Evolutionary conservation across 441 rosid species (phyloP).

Genomic region (Adansonia gregorii): DNA sequence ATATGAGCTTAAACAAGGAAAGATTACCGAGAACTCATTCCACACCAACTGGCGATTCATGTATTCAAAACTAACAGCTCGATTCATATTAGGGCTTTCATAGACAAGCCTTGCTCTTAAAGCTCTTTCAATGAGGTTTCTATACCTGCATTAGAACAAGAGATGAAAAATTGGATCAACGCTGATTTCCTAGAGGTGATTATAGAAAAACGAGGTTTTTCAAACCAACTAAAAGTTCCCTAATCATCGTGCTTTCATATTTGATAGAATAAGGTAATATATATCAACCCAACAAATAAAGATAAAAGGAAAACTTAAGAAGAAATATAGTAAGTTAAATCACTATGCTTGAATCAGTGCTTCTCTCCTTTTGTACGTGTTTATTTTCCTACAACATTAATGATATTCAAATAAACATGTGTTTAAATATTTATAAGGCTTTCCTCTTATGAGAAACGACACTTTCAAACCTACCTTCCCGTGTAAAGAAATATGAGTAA

Average conservation of each 20-base stretch:
- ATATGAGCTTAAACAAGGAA: conserved; percentile 9
- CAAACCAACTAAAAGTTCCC: conserved; percentile 11
- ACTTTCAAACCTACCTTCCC: conserved; percentile 63
- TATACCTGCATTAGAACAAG: conserved; percentile 60
- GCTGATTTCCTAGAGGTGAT: not conserved
- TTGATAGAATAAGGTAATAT: not conserved
- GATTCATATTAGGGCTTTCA: conserved; percentile 86
- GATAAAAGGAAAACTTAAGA: not conserved
- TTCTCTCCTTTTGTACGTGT: not conserved
- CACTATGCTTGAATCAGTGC: not conserved
- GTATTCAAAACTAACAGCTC: conserved; percentile 98
- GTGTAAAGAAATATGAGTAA: conserved; percentile 83
- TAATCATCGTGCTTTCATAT: not conserved
- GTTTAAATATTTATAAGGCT: not conserved
- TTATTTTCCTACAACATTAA: conserved; percentile 10
- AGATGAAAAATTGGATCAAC: conserved; percentile 3
- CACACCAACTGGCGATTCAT: conserved; percentile 98
- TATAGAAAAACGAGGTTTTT: not conserved
- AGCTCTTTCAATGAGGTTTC: conserved; percentile 90
- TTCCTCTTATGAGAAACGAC: conserved; percentile 2
- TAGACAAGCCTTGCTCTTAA: conserved; percentile 94
- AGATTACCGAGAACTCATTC: conserved; percentile 94
- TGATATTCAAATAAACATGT: conserved; percentile 1
- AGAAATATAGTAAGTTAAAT: conserved; percentile 3
- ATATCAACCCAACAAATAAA: not conserved